Conservation (phyloP, 1,284 basidiomycete genomes). For the Malassezia yamatoensis region DNA sequence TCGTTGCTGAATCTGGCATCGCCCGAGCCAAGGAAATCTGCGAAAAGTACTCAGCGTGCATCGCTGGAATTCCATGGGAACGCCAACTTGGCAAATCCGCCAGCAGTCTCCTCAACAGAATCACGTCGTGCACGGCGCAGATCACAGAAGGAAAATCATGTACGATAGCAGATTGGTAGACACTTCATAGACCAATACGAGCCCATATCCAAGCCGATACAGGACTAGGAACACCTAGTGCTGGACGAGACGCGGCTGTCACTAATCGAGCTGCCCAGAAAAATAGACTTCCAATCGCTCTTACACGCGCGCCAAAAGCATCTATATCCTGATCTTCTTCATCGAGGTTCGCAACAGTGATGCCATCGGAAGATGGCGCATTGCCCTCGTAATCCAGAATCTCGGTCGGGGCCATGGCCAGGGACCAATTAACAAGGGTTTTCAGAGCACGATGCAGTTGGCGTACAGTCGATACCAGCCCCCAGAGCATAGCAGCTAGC, state of each 20-base stretch:
- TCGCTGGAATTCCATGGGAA: background rate
- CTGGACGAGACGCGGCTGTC: background rate
- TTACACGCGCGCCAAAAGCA: background rate
- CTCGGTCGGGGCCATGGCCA: background rate
- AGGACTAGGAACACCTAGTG: background rate
- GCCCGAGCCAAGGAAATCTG: slow-evolving; percentile 7
- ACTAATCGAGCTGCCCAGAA: background rate
- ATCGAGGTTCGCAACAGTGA: background rate
- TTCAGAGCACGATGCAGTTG: background rate
- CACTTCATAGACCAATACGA: background rate
- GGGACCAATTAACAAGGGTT: too few relatives aligned
- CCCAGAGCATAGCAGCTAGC: slow-evolving; percentile 1
- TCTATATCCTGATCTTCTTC: background rate
- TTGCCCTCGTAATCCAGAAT: slow-evolving; percentile 5
- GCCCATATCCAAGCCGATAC: background rate
- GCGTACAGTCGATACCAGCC: background rate
- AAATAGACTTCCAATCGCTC: background rate
- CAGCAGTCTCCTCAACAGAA: too few relatives aligned
- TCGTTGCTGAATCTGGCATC: slow-evolving; percentile 16
- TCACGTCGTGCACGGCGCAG: background rate
- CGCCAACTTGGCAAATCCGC: too few relatives aligned
- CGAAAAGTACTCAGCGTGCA: background rate
- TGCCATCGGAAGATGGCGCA: background rate
- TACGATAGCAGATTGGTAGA: slow-evolving; percentile 1
- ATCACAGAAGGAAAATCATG: background rate